Evolutionary conservation across 1,284 basidiomycete species (phyloP), one percentile per base, ranked within the genome.

Genomic region (Coniferiporia sulphurascens): DNA sequence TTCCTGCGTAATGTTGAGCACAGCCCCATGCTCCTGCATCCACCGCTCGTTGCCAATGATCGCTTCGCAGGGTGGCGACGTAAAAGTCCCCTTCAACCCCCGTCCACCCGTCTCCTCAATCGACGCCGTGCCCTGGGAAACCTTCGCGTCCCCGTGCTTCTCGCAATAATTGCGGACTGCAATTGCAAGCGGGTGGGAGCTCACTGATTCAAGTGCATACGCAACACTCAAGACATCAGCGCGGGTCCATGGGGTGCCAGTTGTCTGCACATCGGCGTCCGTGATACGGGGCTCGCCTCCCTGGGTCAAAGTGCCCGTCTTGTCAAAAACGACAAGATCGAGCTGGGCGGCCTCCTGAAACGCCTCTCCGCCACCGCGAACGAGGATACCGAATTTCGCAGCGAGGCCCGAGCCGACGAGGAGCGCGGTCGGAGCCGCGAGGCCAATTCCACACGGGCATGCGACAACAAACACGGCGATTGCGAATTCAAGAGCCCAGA

Each of bases 401-500:
- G 89, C 87, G 3, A 95, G 74, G 2, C 92, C 92, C 3, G 86
- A 84, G 0, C 91, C 92, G 2, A 92, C 89, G 27, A 90, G 79
- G 32, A 89, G 75, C 4, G 90, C 91, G 0, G 89, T 91, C 0
- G 91, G 91, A 2, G 89, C 89, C 1, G 90, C 91, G 1, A 93
- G 80, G 21, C 86, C 89, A 41, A 93, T 89, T 3, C 86, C 87
- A 66, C 90, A 92, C 3, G 92, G 91, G 67, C 92, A 94, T 1
- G 92, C 90, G 6, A 93, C 84, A 17, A 94, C 88, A 61, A 94
- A 85, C 15, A 89, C 87, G 0, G 89, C 82, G 48, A 94, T 89
- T 8, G 87, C 85, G 68, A 91, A 92, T 65, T 89, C 81, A 9
- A 91, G 74, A 4, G 86, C 85, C 85, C 85, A 89, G 1, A 87